phyloP scores from a whole-genome alignment of 164 flowering plant species.

The Magnolia changhungtana region DNA sequence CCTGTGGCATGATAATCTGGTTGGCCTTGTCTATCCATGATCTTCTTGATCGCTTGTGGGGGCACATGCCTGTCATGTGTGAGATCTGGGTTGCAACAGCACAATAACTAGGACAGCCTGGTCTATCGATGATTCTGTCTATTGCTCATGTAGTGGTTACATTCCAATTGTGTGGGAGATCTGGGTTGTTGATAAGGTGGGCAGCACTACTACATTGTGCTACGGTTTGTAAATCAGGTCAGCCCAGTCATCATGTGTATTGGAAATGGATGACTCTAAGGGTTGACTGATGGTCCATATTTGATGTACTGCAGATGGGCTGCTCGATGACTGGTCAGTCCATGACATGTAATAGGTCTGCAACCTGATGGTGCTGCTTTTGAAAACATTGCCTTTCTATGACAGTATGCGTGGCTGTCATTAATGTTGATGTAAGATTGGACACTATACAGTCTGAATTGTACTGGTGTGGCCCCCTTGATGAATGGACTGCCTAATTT shows the following conservation, averaged over 20 bases:
- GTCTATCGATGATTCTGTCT: background rate
- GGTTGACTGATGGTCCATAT: background rate
- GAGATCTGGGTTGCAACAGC: too few species aligned
- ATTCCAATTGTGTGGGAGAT: background rate
- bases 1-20: background rate
- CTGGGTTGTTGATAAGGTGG: background rate
- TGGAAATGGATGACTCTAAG: background rate
- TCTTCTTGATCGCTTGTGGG: too few species aligned
- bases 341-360: background rate
- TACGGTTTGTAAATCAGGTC: background rate
- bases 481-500: too few species aligned
- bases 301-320: background rate
- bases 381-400: background rate
- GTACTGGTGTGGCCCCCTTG: too few species aligned
- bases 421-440: too few species aligned
- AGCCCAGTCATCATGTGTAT: background rate
- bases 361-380: background rate
- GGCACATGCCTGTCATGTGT: too few species aligned
- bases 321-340: background rate
- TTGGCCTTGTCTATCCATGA: background rate
- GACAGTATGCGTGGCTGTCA: too few species aligned
- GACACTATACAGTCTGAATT: too few species aligned
- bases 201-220: background rate
- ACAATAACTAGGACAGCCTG: background rate
- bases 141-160: background rate